phyloP scores from a whole-genome alignment of 140 eudicot species.

The Stevia rebaudiana region DNA sequence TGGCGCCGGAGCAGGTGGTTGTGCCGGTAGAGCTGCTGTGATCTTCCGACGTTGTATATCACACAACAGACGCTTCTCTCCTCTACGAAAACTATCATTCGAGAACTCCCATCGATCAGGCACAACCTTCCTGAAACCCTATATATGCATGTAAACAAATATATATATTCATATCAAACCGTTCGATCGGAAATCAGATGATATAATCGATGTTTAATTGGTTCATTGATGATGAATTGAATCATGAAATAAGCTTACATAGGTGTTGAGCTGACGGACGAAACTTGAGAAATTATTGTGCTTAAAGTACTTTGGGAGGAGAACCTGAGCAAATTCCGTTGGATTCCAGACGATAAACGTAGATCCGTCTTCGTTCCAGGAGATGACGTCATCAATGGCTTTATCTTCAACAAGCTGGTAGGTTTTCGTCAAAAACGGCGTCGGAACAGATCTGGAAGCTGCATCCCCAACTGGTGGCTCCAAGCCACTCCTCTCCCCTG shows the following conservation, averaged over 20 bases:
- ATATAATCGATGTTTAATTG: not conserved
- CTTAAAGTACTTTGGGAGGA: constrained; percentile 71
- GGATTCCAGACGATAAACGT: constrained; percentile 82
- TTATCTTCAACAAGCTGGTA: constrained; percentile 74
- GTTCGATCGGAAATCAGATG: not conserved
- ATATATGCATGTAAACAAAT: not conserved
- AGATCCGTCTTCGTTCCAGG: constrained; percentile 95
- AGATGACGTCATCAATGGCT: constrained; percentile 56
- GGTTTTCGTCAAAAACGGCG: constrained; percentile 79
- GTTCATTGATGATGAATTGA: not conserved
- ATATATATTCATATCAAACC: not conserved
- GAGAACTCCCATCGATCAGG: constrained; percentile 97
- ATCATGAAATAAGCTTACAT: constrained; percentile 34
- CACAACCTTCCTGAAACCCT: constrained; percentile 85
- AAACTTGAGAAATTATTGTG: constrained; percentile 83
- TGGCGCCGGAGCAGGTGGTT: constrained; percentile 17
- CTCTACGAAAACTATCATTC: constrained; percentile 61
- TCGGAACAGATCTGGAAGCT: constrained; percentile 59
- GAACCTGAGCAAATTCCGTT: constrained; percentile 67
- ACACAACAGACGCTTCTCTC: constrained; percentile 53
- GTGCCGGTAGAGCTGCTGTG: constrained; percentile 11
- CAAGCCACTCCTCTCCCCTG: constrained; percentile 39
- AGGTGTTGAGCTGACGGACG: constrained; percentile 83
- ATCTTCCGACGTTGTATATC: constrained; percentile 89
- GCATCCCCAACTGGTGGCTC: constrained; percentile 50